phyloP scores from a whole-genome alignment of 129 eudicot species.

The Centella asiatica region DNA sequence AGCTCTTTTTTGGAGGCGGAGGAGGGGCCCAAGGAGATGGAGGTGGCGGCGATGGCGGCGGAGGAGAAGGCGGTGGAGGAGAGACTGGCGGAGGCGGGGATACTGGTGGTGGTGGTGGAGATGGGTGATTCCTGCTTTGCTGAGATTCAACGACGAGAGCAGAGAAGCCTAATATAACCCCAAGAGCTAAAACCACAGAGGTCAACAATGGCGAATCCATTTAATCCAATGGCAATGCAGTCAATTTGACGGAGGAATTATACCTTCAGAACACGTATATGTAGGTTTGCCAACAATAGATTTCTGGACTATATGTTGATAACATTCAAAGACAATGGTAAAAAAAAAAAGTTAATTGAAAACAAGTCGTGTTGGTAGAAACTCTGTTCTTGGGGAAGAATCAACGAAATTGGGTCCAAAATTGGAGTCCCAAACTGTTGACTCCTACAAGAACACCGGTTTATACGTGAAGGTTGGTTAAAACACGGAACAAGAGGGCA shows the following conservation, averaged over 20 bases:
- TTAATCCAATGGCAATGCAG: background rate
- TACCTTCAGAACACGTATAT: too few relatives aligned
- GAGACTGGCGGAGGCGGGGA: constrained; percentile 21
- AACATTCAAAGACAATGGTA: too few relatives aligned
- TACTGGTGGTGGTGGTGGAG: too few relatives aligned
- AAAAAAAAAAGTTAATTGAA: too few relatives aligned
- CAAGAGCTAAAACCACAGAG: constrained; percentile 9
- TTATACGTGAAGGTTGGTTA: background rate
- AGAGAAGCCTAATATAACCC: constrained; percentile 9
- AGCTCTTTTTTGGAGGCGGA: constrained; percentile 12
- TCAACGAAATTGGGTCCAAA: constrained; percentile 16
- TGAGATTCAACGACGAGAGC: constrained; percentile 17
- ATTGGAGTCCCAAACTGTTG: constrained; percentile 13
- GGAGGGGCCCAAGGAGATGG: constrained; percentile 13
- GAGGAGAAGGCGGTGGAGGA: constrained; percentile 7
- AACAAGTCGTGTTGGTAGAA: too few relatives aligned
- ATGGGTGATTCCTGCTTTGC: too few relatives aligned
- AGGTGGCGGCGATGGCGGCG: background rate
- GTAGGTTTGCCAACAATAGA: background rate
- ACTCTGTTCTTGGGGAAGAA: background rate
- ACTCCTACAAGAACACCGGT: constrained; percentile 12
- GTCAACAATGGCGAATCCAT: constrained; percentile 25
- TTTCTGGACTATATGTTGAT: too few relatives aligned
- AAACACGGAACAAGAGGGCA: background rate
- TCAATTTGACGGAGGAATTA: too few relatives aligned